Base-by-base conservation (phyloP, 139 green algal species). In the Chlorella sp. region DNA sequence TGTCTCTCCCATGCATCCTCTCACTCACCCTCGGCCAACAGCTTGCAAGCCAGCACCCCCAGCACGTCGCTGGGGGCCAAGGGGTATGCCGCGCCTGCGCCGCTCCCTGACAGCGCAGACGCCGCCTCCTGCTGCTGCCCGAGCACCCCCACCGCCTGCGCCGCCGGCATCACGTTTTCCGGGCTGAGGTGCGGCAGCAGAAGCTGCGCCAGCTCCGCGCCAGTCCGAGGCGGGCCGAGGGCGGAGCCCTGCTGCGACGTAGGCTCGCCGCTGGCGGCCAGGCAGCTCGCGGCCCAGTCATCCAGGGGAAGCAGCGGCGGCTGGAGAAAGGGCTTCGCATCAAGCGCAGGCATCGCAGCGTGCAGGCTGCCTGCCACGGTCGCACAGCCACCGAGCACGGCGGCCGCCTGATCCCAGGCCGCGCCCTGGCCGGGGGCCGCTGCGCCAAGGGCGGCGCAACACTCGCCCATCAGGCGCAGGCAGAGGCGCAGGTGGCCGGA, bases 261-360 rank as follows among this genome's bases (percentile, higher is more conserved):
- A n/a, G n/a, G 14, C 8, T 27, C 42, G 31, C 48, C 29, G 36
- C 43, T n/a, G 61, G n/a, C n/a, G 29, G 14, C 58, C 5, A 8
- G 31, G 38, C 45, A 15, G 43, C 29, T 12, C 33, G n/a, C n/a
- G n/a, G n/a, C n/a, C n/a, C n/a, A n/a, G n/a, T n/a, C n/a, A n/a
- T n/a, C 69, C 46, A 81, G 15, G n/a, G 53, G 53, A 40, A 66
- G 58, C 74, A 79, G 41, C 29, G 53, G 23, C 1, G 74, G 74
- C 40, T 71, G 43, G 31, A 79, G 21, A 23, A 79, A 72, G 6
- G 65, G 29, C 23, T 65, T 73, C 11, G 66, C 61, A 19, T 79
- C 61, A 0, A 70, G 36, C 11, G 45, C 33, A 25, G 17, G 33
- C 23, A 31, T 33, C 1, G 45, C 41, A 21, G 14, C 11, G 4